Evolutionary conservation across 148 eudicot species (phyloP).

Genomic region (Amaranthus hypochondriacus): DNA sequence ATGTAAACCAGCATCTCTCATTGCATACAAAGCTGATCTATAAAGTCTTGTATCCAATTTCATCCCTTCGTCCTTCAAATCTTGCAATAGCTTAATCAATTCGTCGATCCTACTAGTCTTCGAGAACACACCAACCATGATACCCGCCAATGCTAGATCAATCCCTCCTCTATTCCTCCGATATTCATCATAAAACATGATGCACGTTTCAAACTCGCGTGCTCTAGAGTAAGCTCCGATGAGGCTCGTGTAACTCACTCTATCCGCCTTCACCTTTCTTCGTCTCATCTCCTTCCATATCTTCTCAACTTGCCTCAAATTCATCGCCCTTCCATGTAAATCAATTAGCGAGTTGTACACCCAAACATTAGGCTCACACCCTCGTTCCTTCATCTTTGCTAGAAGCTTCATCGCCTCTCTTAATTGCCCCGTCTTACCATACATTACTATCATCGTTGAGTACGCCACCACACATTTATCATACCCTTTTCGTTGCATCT

Average conservation of each 20-base stretch:
- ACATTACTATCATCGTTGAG: constrained; percentile 84
- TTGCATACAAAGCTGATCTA: constrained; percentile 66
- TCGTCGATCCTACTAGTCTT: constrained; percentile 63
- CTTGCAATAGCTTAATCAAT: constrained; percentile 65
- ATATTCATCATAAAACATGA: constrained; percentile 50
- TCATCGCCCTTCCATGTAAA: constrained; percentile 53
- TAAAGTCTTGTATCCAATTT: constrained; percentile 64
- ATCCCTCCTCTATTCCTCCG: constrained; percentile 57
- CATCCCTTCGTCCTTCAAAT: constrained; percentile 60
- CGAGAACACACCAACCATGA: constrained; percentile 83
- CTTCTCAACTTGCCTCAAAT: constrained; percentile 74
- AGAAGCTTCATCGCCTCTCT: constrained; percentile 79
- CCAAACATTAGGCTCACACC: constrained; percentile 90
- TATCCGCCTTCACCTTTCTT: constrained; percentile 53
- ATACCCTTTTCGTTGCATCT: constrained; percentile 66
- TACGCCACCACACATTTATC: constrained; percentile 85
- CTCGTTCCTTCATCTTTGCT: constrained; percentile 80
- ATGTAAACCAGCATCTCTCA: constrained; percentile 76
- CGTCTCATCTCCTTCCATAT: constrained; percentile 93
- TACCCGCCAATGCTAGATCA: constrained; percentile 80
- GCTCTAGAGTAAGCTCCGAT: constrained; percentile 66
- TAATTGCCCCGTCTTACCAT: constrained; percentile 55
- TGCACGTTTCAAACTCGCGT: constrained; percentile 55
- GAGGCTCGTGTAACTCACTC: constrained; percentile 73
- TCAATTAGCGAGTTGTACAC: constrained; percentile 77